A percentile compares a stretch with the other conserved stretches of the same genome.
Conservation (phyloP, 2,329 filamentous ascomycete species). For the Madurella fahalii region DNA sequence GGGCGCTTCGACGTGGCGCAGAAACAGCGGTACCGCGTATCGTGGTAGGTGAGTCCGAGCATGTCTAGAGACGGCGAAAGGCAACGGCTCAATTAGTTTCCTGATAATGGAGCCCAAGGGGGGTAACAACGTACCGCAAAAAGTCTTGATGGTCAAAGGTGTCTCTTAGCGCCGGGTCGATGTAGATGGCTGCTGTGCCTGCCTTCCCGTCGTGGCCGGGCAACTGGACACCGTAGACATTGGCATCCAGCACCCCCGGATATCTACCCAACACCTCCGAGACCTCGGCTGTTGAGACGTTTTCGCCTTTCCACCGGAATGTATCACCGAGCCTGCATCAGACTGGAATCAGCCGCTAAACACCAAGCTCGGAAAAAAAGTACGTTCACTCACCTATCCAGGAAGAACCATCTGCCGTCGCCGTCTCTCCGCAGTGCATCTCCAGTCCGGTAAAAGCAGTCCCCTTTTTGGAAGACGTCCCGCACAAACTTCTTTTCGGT, state of each 20-base stretch:
- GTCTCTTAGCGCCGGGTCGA: conserved; percentile 45
- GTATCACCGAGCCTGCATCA: conserved; percentile 60
- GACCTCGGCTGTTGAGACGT: conserved; percentile 65
- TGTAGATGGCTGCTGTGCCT: conserved; percentile 58
- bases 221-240: conserved; percentile 64
- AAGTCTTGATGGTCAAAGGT: conserved; percentile 58
- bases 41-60: conserved; percentile 58
- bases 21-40: conserved; percentile 73
- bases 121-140: conserved; percentile 40
- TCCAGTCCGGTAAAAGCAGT: conserved; percentile 65
- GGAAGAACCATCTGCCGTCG: conserved; percentile 66
- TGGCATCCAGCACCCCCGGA: conserved; percentile 59
- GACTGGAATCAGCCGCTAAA: background rate
- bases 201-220: conserved; percentile 66
- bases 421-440: conserved; percentile 59
- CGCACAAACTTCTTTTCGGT: conserved; percentile 62
- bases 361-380: background rate
- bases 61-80: conserved; percentile 35
- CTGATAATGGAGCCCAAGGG: background rate
- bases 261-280: conserved; percentile 58
- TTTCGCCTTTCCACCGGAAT: conserved; percentile 70
- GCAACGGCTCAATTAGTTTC: background rate
- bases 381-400: conserved; percentile 44
- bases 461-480: conserved; percentile 63
- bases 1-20: conserved; percentile 56